A percentile compares a stretch with the other conserved stretches of the same genome.
Conservation (phyloP, 768 basidiomycete species). For the Zangia roseola region DNA sequence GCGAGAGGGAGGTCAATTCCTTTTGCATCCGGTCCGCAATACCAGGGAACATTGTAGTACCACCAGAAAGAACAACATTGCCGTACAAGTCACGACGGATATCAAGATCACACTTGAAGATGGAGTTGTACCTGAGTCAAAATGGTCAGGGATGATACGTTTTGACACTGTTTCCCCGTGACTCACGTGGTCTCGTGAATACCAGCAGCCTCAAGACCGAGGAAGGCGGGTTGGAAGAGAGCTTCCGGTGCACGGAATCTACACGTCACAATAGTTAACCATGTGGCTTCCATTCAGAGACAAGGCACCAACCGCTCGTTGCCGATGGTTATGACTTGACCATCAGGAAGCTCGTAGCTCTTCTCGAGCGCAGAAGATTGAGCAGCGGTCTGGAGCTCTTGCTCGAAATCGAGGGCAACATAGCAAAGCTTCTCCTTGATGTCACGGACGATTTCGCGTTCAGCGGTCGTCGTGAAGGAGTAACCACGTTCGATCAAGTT, state of each 20-base stretch:
- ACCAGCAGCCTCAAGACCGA: slow-evolving; percentile 78
- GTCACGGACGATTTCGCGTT: slow-evolving; percentile 92
- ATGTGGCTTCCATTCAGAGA: neutral
- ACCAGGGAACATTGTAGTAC: slow-evolving; percentile 95
- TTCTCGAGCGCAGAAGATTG: slow-evolving; percentile 89
- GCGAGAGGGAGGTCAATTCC: slow-evolving; percentile 77
- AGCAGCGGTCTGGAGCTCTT: slow-evolving; percentile 88
- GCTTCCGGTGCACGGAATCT: slow-evolving; percentile 59
- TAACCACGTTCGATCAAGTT: slow-evolving; percentile 90
- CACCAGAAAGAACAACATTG: slow-evolving; percentile 60
- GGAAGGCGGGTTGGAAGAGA: slow-evolving; percentile 58
- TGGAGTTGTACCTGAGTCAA: slow-evolving; percentile 51
- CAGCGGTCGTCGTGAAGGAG: slow-evolving; percentile 90
- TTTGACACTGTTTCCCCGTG: neutral
- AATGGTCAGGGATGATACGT: neutral
- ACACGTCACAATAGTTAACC: neutral
- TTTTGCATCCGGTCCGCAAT: slow-evolving; percentile 96
- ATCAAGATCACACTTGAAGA: slow-evolving; percentile 71
- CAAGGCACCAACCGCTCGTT: slow-evolving; percentile 50
- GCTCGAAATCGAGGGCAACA: slow-evolving; percentile 92
- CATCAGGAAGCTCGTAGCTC: slow-evolving; percentile 89
- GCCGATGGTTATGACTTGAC: slow-evolving; percentile 89
- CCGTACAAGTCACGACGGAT: slow-evolving; percentile 36
- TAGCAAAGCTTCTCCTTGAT: slow-evolving; percentile 95
- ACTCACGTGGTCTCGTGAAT: slow-evolving; percentile 68